A percentile compares a stretch with the other conserved stretches of the same genome.
These are phyloP conservation scores for Penicillium polonicum DNA, from an alignment of 2,329 filamentous ascomycete genomes.

Conservation along the genomic window DNA sequence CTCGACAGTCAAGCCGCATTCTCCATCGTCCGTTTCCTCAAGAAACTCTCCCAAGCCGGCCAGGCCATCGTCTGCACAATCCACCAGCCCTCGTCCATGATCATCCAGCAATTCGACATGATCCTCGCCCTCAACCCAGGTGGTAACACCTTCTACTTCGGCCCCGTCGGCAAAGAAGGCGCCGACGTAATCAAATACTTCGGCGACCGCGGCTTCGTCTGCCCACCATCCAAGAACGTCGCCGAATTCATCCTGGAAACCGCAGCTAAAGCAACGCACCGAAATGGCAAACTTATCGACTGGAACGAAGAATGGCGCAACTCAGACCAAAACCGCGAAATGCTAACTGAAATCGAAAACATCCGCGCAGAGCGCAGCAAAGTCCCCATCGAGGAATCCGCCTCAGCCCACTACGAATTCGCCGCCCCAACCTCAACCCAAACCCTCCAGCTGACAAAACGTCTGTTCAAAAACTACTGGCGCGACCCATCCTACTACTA, in stretches of 20 bases:
- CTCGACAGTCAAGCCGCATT: slow-evolving; percentile 69
- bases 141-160: slow-evolving; percentile 72
- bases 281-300: slow-evolving; percentile 59
- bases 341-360: slow-evolving; percentile 64
- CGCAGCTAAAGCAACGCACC: slow-evolving; percentile 57
- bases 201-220: slow-evolving; percentile 62
- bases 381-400: slow-evolving; percentile 44
- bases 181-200: slow-evolving; percentile 67
- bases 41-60: slow-evolving; percentile 64
- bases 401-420: slow-evolving; percentile 54
- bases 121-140: slow-evolving; percentile 67
- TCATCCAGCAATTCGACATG: slow-evolving; percentile 73
- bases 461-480: slow-evolving; percentile 73
- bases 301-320: slow-evolving; percentile 75
- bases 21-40: slow-evolving; percentile 66
- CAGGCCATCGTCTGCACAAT: slow-evolving; percentile 74
- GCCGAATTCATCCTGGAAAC: slow-evolving; percentile 68
- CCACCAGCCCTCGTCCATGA: slow-evolving; percentile 67
- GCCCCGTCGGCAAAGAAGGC: slow-evolving; percentile 67
- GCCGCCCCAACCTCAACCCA: slow-evolving; percentile 65
- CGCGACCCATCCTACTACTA: slow-evolving; percentile 74
- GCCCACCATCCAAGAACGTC: slow-evolving; percentile 65
- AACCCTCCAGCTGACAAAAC: slow-evolving; percentile 64
- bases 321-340: slow-evolving; percentile 59
- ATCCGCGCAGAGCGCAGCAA: slow-evolving; percentile 60